phyloP scores from a whole-genome alignment of 805 yeast species.

The Metschnikowia noctiluminum region DNA sequence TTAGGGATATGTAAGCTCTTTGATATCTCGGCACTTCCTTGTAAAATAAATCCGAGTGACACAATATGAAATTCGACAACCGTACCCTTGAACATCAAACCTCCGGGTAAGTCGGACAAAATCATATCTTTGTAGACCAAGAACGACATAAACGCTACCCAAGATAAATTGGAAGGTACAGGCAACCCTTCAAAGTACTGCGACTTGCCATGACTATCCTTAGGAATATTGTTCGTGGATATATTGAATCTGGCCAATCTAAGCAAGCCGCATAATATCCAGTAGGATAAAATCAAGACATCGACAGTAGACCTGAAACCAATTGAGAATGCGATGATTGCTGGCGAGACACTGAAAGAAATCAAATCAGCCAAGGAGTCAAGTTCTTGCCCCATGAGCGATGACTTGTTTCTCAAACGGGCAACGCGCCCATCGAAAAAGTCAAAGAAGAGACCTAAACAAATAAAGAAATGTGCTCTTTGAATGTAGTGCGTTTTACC shows the following conservation, averaged over 20 bases:
- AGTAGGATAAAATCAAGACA: constrained; percentile 68
- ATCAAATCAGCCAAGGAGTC: constrained; percentile 95
- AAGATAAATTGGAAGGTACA: constrained; percentile 78
- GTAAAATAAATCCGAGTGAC: constrained; percentile 59
- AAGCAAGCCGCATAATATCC: constrained; percentile 90
- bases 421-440: constrained; percentile 98
- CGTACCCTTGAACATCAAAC: constrained; percentile 52
- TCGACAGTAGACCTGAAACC: constrained; percentile 87
- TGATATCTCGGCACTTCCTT: constrained; percentile 89
- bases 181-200: constrained; percentile 96
- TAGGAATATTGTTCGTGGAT: constrained; percentile 88
- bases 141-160: constrained; percentile 71
- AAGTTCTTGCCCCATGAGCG: constrained; percentile 94
- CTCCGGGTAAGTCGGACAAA: constrained; percentile 60
- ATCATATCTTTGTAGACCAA: constrained; percentile 54
- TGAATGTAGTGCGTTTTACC: constrained; percentile 68
- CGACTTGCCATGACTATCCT: constrained; percentile 82
- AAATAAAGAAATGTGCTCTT: constrained; percentile 84
- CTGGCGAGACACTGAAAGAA: constrained; percentile 95
- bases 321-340: constrained; percentile 84
- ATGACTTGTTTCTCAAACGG: constrained; percentile 84
- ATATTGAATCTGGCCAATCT: constrained; percentile 95
- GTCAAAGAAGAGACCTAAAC: constrained; percentile 92
- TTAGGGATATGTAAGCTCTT: constrained; percentile 91
- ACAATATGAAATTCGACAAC: constrained; percentile 74